Percentiles rank a stretch among this genome's conserved stretches.
These are phyloP conservation scores for Nitzschia sp. DNA, from an alignment of 108 stramenopile species.

Conservation along the genomic window DNA sequence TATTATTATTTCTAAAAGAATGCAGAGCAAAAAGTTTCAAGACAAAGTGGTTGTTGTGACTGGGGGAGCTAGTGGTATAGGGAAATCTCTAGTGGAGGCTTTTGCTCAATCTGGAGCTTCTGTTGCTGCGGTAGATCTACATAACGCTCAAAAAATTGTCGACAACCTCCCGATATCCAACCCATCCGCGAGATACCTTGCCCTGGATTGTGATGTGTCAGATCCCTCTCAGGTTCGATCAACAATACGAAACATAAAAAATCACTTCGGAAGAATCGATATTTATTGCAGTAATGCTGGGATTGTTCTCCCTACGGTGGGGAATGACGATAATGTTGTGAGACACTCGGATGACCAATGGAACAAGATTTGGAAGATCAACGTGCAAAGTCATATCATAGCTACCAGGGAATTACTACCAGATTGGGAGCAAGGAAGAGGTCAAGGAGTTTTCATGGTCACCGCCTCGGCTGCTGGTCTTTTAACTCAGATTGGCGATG, in stretches of 20 bases:
- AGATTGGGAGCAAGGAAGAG: constrained; percentile 22
- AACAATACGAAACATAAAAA: constrained; percentile 15
- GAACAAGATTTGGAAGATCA: constrained; percentile 18
- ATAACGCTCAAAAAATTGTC: not conserved
- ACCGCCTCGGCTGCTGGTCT: constrained; percentile 40
- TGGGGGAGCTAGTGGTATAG: constrained; percentile 43
- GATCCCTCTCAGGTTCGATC: constrained; percentile 7
- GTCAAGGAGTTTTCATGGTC: constrained; percentile 19
- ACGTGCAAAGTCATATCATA: constrained; percentile 29
- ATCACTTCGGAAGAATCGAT: constrained; percentile 14
- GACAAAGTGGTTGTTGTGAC: constrained; percentile 42
- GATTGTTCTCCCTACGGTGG: constrained; percentile 12
- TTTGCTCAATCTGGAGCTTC: constrained; percentile 33
- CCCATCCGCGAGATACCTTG: not conserved
- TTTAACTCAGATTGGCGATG: constrained; percentile 34
- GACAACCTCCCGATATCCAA: not conserved
- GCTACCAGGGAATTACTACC: constrained; percentile 17
- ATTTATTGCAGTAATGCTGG: constrained; percentile 39
- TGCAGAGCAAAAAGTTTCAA: not conserved
- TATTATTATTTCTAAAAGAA: no score
- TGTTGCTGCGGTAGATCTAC: constrained; percentile 13
- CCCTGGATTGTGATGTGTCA: constrained; percentile 23
- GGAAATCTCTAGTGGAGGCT: constrained; percentile 29
- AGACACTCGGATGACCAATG: constrained; percentile 30
- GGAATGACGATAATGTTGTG: not conserved